phyloP scores from a whole-genome alignment of 306 rosid species.

The Casuarina cunninghamiana region DNA sequence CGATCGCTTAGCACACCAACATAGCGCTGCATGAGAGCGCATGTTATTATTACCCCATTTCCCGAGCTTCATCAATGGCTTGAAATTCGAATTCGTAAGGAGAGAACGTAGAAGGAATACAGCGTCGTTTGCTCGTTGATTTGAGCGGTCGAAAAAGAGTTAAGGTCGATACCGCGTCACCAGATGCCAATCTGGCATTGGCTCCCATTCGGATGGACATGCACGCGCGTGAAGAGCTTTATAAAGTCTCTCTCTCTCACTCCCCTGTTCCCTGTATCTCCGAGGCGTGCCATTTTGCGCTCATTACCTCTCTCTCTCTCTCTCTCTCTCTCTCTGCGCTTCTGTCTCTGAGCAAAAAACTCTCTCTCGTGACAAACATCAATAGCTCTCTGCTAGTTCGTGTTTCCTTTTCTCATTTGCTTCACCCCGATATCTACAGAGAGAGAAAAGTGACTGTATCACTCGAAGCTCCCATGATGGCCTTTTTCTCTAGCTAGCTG shows the following conservation, averaged over 20 bases:
- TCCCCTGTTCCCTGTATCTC: constrained; percentile 33
- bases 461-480: constrained; percentile 10
- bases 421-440: constrained; percentile 17
- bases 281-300: constrained; percentile 62
- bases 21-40: constrained; percentile 15
- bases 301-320: constrained; percentile 29
- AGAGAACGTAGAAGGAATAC: not conserved
- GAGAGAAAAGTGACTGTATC: constrained; percentile 20
- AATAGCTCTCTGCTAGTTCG: constrained; percentile 37
- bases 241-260: constrained; percentile 54
- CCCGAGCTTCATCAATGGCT: constrained; percentile 46
- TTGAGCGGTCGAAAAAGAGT: constrained; percentile 2
- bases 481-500: constrained; percentile 4
- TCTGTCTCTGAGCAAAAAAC: constrained; percentile 7
- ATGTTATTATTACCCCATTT: not conserved
- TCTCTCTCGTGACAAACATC: constrained; percentile 37
- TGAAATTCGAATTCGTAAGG: constrained; percentile 43
- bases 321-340: constrained; percentile 16
- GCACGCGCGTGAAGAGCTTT: constrained; percentile 63
- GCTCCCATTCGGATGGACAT: constrained; percentile 28
- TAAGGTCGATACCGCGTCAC: constrained; percentile 41
- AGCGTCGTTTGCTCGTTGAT: constrained; percentile 2
- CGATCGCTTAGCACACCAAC: not conserved
- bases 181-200: constrained; percentile 41
- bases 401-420: constrained; percentile 38